Evolutionary conservation across 2,329 filamentous ascomycete species (phyloP), one percentile per base, ranked within the genome.

Genomic region (Hypoxylon sp.): DNA sequence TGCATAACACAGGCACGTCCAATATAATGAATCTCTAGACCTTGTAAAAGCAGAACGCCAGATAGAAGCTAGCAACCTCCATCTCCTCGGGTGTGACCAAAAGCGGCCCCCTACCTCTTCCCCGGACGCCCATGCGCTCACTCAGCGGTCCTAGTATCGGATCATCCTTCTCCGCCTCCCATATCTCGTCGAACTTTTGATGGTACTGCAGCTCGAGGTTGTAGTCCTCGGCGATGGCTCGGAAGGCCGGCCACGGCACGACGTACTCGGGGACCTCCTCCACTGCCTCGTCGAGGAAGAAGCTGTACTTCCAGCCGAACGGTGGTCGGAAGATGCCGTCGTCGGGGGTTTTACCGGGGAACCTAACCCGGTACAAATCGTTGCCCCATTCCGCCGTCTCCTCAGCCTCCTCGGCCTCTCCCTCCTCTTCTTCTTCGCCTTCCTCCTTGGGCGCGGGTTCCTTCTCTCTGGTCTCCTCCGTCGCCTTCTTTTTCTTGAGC

Each of bases 221-320:
- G 85, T 95, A 99, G 78, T 98, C 94, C 78, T 98, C 94, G 17
- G 96, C 96, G 75, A 98, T 84, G 27, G 93, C 94, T 81, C 96
- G 93, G 83, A 99, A 98, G 0, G 94, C 94, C 79, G 97, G 94
- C 95, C 96, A 99, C 0, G 96, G 96, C 1, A 99, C 96, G 1
- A 99, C 95, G 78, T 97, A 99, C 82, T 99, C 96, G 2, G 96
- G 95, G 6, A 97, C 93, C 77, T 94, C 93, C 79, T 98, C 95
- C 19, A 99, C 96, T 0, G 96, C 96, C 81, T 99, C 96, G 75
- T 96, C 91, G 62, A 99, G 89, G 80, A 94, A 97, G 84, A 97
- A 99, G 77, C 90, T 97, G 82, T 99, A 99, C 80, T 96, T 97
- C 94, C 96, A 98, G 54, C 95, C 96, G 78, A 94, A 98, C 0